Conservation (phyloP, 228 moss, liverwort and hornwort species). For the Sphagnum magellanicum region DNA sequence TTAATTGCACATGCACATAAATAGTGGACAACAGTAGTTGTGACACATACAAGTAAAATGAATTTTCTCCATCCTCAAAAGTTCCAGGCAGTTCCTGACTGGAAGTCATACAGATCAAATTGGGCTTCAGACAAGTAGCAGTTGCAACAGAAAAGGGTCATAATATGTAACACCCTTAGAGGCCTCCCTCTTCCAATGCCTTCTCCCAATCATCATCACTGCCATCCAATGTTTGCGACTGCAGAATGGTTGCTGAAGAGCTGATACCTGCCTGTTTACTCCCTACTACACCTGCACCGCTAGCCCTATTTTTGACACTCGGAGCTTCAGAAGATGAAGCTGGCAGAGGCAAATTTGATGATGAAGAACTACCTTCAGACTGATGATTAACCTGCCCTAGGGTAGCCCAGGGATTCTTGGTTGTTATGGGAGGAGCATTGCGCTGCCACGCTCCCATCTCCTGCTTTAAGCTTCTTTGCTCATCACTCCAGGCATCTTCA, state of each 20-base stretch:
- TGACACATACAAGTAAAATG: too few species aligned
- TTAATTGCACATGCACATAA: too few species aligned
- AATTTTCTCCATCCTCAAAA: too few species aligned
- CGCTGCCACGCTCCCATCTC: slow-evolving; percentile 82
- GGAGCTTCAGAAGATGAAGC: slow-evolving; percentile 9
- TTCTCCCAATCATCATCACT: slow-evolving; percentile 89
- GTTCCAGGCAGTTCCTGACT: too few species aligned
- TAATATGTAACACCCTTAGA: too few species aligned
- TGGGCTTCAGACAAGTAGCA: too few species aligned
- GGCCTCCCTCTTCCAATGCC: slow-evolving; percentile 27
- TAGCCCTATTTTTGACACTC: slow-evolving; percentile 18
- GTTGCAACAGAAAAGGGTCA: too few species aligned
- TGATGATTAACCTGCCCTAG: slow-evolving; percentile 39
- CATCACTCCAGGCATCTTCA: slow-evolving; percentile 92
- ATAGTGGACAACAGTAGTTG: too few species aligned
- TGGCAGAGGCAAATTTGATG: slow-evolving; percentile 21
- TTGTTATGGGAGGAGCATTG: slow-evolving; percentile 44
- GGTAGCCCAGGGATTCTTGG: slow-evolving; percentile 86
- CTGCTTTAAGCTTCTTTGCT: slow-evolving; percentile 26
- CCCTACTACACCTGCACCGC: slow-evolving; percentile 36
- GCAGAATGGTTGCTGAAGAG: slow-evolving; percentile 23
- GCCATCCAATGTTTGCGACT: slow-evolving; percentile 28
- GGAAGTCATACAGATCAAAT: too few species aligned
- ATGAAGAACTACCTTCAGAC: slow-evolving; percentile 33
- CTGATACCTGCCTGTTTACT: slow-evolving; percentile 9